A percentile compares a stretch with the other conserved stretches of the same genome.
phyloP scores from a whole-genome alignment of 73 alveolate species.

The Tetrahymena borealis region DNA sequence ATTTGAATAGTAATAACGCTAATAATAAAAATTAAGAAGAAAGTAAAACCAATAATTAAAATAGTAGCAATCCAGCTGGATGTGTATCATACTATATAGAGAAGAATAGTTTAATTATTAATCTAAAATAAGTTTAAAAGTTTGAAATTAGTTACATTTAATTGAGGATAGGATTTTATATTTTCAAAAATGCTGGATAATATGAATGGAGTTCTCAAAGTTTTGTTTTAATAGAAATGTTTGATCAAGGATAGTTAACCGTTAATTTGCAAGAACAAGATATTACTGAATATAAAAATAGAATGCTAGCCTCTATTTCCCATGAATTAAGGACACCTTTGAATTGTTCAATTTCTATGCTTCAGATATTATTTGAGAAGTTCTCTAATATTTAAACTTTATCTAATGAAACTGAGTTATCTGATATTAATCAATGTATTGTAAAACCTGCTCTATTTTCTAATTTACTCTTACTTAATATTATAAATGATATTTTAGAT shows the following conservation, averaged over 20 bases:
- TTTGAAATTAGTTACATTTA: neutral
- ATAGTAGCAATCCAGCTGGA: too few species aligned
- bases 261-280: neutral
- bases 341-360: conserved; percentile 6
- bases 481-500: conserved; percentile 30
- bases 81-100: neutral
- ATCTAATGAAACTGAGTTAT: neutral
- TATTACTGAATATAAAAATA: neutral
- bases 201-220: neutral
- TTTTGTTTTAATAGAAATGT: neutral
- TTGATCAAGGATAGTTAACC: neutral
- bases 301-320: conserved; percentile 15
- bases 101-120: neutral
- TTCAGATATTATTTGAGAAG: neutral
- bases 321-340: conserved; percentile 39
- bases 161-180: neutral
- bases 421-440: neutral
- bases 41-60: neutral
- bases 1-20: neutral
- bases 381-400: neutral
- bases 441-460: conserved; percentile 1
- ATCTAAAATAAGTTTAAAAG: neutral
- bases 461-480: neutral
- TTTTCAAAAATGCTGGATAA: neutral
- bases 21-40: neutral